Percentiles rank a stretch among this genome's conserved stretches.
These are phyloP conservation scores for Melanomma pulvis-pyrius DNA, from an alignment of 495 filamentous ascomycete species.

Conservation along the genomic window DNA sequence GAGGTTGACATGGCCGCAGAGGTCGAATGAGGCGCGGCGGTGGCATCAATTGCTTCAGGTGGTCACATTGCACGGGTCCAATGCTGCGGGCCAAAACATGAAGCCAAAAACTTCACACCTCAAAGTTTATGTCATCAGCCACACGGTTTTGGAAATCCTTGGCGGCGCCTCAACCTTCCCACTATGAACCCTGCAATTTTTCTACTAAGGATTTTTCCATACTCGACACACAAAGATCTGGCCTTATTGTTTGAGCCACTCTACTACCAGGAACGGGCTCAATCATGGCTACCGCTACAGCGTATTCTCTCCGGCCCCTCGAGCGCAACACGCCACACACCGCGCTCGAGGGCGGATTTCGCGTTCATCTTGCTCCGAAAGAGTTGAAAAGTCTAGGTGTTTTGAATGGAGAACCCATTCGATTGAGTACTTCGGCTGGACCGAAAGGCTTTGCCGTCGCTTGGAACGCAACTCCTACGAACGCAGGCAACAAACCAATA, in stretches of 20 bases:
- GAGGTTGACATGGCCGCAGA: conserved; percentile 46
- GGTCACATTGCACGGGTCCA: conserved; percentile 33
- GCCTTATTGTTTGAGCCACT: not conserved
- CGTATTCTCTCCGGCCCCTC: conserved; percentile 31
- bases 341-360: conserved; percentile 61
- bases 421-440: conserved; percentile 39
- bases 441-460: conserved; percentile 25
- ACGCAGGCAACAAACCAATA: conserved; percentile 30
- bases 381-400: conserved; percentile 63
- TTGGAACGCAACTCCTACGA: conserved; percentile 22
- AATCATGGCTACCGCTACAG: conserved; percentile 7
- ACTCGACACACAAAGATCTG: not conserved
- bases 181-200: too few species aligned
- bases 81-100: conserved; percentile 36
- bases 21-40: conserved; percentile 43
- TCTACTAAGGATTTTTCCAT: too few species aligned
- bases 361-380: conserved; percentile 68
- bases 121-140: not conserved
- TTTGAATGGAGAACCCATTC: conserved; percentile 61
- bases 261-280: not conserved
- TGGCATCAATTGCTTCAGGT: conserved; percentile 45
- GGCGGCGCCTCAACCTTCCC: not conserved
- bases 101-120: conserved; percentile 6
- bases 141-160: not conserved
- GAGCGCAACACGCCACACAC: conserved; percentile 17